Evolutionary conservation across 2,329 filamentous ascomycete species (phyloP), one percentile per base, ranked within the genome.

Genomic region (Phymatotrichopsis omnivora): DNA sequence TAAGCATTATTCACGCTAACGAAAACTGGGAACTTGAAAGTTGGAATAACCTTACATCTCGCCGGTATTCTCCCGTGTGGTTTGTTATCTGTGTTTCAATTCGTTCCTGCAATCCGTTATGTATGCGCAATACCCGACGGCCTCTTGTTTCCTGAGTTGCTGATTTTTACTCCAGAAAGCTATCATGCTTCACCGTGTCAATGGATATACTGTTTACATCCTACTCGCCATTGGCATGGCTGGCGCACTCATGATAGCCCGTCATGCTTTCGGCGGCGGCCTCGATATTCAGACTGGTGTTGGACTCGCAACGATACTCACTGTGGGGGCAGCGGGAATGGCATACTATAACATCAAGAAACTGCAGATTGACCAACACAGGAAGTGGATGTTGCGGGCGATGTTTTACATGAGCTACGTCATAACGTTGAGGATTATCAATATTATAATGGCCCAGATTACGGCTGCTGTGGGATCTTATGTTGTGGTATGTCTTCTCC

Each of bases 311-410:
- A 67, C 61, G 1, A 63, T 74, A 23, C 56, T 67, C 7, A 72
- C 72, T 2, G 59, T 69, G 0, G 52, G 59, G 1, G 64, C 66
- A 7, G 58, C 74, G 19, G 49, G 57, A 0, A 48, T 78, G 32
- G 71, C 74, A 1, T 69, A 68, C 24, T 63, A 70, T 57, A 77
- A 77, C 51, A 70, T 80, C 59, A 77, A 73, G 58, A 62, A 65
- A 2, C 60, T 78, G 2, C 75, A 78, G 56, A 74, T 82, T 37
- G 74, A 78, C 24, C 70, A 78, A 55, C 76, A 80, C 49, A 67
- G 76, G 1, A 72, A 73, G 2, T 80, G 75, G 75, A 80, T 79
- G 75, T 56, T 80, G 23, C 60, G 76, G 17, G 65, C 69, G 6
- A 72, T 70, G 70, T 62, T 70, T 29, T 69, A 69, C 37, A 48